phyloP scores from a whole-genome alignment of 257 asterid species.

The Parsonsia alboflavescens region DNA sequence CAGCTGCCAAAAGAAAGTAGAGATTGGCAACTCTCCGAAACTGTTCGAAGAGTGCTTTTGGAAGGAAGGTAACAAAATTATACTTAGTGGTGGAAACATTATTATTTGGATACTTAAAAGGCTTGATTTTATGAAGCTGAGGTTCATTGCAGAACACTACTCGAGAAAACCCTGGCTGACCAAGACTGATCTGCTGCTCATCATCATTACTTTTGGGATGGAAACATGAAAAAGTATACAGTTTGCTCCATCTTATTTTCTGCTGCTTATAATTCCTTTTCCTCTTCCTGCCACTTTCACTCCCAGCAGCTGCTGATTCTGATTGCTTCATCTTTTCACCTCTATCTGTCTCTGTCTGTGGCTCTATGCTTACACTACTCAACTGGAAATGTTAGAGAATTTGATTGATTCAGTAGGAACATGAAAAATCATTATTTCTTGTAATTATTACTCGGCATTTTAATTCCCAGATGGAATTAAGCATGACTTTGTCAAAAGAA shows the following conservation, averaged over 20 bases:
- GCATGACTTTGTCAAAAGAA: neutral
- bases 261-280: neutral
- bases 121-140: slow-evolving; percentile 37
- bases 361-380: neutral
- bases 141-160: slow-evolving; percentile 55
- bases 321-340: neutral
- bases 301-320: no score
- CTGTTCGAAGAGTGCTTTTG: slow-evolving; percentile 58
- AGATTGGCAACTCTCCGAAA: slow-evolving; percentile 61
- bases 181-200: slow-evolving; percentile 15
- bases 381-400: neutral
- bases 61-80: slow-evolving; percentile 46
- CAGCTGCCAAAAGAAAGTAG: slow-evolving; percentile 52
- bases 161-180: slow-evolving; percentile 47
- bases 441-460: no score
- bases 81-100: slow-evolving; percentile 60
- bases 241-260: slow-evolving; percentile 39
- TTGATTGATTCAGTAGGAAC: neutral
- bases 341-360: neutral
- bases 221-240: slow-evolving; percentile 51
- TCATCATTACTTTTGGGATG: slow-evolving; percentile 26
- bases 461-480: no score
- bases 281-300: no score
- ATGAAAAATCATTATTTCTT: neutral
- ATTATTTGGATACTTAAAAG: slow-evolving; percentile 39